Evolutionary conservation across 441 rosid species (phyloP), one percentile per base, ranked within the genome.

Genomic region (Pelargonium australe): DNA sequence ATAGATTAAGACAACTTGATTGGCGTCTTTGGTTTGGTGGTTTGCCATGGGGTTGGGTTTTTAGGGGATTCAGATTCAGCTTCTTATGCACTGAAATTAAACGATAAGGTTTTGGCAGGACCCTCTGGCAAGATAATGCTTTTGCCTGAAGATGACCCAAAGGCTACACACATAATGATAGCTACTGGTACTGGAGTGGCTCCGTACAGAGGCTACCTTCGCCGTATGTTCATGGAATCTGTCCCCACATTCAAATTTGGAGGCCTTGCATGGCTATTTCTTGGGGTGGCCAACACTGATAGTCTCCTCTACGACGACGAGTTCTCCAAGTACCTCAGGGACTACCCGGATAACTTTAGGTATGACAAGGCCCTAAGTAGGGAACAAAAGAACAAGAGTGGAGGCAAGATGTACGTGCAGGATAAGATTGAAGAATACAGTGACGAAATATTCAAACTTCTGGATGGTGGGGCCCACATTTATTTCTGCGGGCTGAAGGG

Each of bases 121-220:
- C 99, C 99, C 1, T 83, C 97, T 8, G 99, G 99, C 69, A 95
- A 90, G 85, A 77, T 91, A 34, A 95, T 95, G 99, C 97, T 95
- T 73, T 85, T 95, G 85, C 99, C 99, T 20, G 99, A 95, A 74
- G 87, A 85, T 2, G 82, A 87, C 70, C 92, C 90, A 0, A 86
- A 84, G 20, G 96, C 96, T 44, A 90, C 88, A 67, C 97, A 91
- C 79, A 91, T 95, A 76, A 91, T 95, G 99, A 90, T 95, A 9
- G 97, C 96, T 19, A 95, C 97, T 0, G 99, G 99, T 65, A 95
- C 99, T 1, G 99, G 99, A 43, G 78, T 91, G 10, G 99, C 99
- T 68, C 99, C 99, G 23, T 95, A 14, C 74, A 85, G 99, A 81
- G 97, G 92, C 19, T 95, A 95, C 77, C 84, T 95, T 43, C 84